Evolutionary conservation across 108 stramenopile species (phyloP), one percentile per base, ranked within the genome.

Genomic region (Licmophora abbreviata): DNA sequence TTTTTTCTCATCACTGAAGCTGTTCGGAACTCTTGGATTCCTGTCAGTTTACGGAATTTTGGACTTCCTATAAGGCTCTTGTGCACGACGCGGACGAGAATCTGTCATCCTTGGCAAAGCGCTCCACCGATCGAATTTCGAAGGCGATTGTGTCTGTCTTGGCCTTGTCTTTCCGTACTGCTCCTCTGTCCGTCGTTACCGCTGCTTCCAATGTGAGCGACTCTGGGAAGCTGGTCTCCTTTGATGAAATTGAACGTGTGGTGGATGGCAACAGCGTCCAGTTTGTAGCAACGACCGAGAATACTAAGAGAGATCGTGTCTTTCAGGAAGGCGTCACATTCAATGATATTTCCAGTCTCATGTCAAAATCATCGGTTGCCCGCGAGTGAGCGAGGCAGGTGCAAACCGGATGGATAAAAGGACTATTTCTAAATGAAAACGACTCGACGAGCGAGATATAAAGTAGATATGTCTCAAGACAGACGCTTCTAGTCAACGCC

Each of bases 1-100:
- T 15, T 45, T 27, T 40, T 40, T 40, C 0, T 9, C 22, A 26
- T 9, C 14, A 8, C 30, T 2, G 25, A 11, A 50, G 55, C 29
- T 87, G 90, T 54, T 36, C 54, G 29, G 55, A 75, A 41, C 47
- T 74, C 12, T 63, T 88, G 56, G 84, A 85, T 47, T 55, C 81
- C 1, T 87, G 90, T 51, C 61, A 81, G 28, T 92, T 85, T 67
- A 49, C 62, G 11, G 77, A 74, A 33, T 92, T 92, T 55, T 88
- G 85, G 84, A 69, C 66, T 3, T 62, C 63, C 22, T 74, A 77
- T 44, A 61, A 61, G 17, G 61, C 59, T 20, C 45, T 83, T 15
- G 61, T 66, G 4, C 64, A 74, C 29, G 70, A 60, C 25, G 66
- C 54, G 1, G 66, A 72, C 43, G 43, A 51, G 21, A 51, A 66